Evolutionary conservation across 257 asterid species (phyloP).

Genomic region (Sherardia arvensis): DNA sequence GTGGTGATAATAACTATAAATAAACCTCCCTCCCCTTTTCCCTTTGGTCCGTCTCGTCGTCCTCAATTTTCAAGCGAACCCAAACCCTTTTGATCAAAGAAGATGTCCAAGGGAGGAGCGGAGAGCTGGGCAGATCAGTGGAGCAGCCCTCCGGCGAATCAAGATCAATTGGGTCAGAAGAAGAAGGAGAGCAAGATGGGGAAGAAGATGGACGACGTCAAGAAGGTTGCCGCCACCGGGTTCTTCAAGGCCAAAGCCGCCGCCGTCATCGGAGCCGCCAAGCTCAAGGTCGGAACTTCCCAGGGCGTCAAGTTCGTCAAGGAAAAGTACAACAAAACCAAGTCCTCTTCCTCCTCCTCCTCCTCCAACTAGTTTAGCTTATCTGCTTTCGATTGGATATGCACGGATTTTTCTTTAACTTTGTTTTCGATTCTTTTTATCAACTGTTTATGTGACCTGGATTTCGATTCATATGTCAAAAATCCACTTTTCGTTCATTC

Average conservation of each 20-base stretch:
- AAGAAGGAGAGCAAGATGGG: constrained; percentile 2
- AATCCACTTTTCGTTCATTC: too few species aligned
- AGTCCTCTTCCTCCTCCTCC: constrained; percentile 1
- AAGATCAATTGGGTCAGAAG: not conserved
- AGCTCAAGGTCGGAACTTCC: constrained; percentile 3
- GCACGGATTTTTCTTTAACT: not conserved
- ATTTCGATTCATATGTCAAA: too few species aligned
- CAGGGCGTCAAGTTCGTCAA: not conserved
- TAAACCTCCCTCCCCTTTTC: not conserved
- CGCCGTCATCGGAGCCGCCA: not conserved
- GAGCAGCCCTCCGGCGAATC: not conserved
- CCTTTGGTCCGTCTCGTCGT: too few species aligned
- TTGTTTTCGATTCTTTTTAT: too few species aligned
- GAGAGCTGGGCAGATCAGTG: not conserved
- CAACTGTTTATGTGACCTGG: too few species aligned
- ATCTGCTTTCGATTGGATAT: not conserved
- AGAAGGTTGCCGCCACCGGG: not conserved
- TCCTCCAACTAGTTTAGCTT: not conserved
- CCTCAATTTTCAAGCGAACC: not conserved
- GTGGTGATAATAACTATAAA: not conserved
- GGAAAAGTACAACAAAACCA: not conserved
- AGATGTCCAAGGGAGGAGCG: constrained; percentile 4
- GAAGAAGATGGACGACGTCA: constrained; percentile 1
- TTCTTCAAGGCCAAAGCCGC: constrained; percentile 1
- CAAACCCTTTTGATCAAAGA: not conserved